Evolutionary conservation across 2,329 filamentous ascomycete genomes (phyloP).

Genomic region (Albifimbria verrucaria): DNA sequence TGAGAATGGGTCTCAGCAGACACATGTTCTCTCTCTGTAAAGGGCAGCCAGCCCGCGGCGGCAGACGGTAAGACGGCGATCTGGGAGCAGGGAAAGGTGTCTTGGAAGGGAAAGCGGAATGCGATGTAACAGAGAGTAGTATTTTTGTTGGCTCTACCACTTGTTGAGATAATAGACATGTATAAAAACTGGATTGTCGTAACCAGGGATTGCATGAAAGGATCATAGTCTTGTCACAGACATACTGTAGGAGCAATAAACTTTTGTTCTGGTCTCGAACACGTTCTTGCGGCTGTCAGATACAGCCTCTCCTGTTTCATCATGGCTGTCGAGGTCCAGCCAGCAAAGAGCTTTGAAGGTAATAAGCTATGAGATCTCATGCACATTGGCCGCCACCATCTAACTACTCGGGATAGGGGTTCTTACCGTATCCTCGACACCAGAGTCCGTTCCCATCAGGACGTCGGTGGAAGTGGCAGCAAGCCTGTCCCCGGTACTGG

Average conservation of each 20-base stretch:
- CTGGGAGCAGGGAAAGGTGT: background rate
- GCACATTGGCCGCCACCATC: background rate
- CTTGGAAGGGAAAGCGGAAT: background rate
- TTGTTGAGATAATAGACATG: background rate
- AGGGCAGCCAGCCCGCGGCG: background rate
- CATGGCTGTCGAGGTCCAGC: background rate
- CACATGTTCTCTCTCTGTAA: constrained; percentile 1
- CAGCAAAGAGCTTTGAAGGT: background rate
- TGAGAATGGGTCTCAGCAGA: background rate
- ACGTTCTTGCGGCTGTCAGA: background rate
- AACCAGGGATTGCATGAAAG: background rate
- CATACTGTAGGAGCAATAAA: too few species aligned
- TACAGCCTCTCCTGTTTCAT: background rate
- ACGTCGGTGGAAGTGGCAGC: background rate
- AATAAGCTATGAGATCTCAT: background rate
- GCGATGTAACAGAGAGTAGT: background rate
- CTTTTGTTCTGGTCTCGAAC: too few species aligned
- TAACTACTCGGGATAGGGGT: background rate
- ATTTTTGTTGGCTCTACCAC: background rate
- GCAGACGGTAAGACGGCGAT: background rate
- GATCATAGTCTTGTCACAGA: too few species aligned
- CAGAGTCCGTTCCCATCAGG: background rate
- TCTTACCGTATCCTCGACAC: background rate
- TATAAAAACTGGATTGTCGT: background rate
- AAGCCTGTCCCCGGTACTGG: background rate